Conservation (phyloP, 2,329 filamentous ascomycete species). For the Leptographium lundbergii region DNA sequence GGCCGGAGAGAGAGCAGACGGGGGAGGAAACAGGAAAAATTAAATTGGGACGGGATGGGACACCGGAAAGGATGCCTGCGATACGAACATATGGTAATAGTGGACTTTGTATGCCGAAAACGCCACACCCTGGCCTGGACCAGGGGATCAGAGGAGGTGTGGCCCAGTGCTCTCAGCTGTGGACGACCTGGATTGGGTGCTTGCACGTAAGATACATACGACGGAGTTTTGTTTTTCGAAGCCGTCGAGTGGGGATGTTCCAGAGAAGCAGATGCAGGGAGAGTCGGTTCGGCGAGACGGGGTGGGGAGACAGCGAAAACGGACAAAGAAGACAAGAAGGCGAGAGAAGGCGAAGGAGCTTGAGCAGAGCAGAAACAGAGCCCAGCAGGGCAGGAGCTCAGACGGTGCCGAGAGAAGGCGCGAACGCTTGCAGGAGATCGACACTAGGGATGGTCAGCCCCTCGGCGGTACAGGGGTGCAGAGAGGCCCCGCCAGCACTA, state of each 20-base stretch:
- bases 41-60: neutral
- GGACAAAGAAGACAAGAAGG: too few species aligned
- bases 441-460: neutral
- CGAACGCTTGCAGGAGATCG: neutral
- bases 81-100: neutral
- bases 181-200: too few species aligned
- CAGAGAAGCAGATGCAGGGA: neutral
- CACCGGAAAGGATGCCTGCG: neutral
- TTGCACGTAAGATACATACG: too few species aligned
- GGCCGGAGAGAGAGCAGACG: neutral
- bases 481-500: too few species aligned
- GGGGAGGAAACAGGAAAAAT: neutral
- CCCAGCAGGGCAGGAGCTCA: neutral
- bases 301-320: neutral
- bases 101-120: neutral
- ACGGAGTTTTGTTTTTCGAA: neutral
- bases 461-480: neutral
- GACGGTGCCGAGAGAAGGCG: neutral
- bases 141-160: neutral
- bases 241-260: neutral
- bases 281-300: neutral
- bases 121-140: neutral
- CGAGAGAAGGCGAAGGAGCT: too few species aligned
- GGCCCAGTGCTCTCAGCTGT: neutral
- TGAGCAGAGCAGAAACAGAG: neutral